phyloP scores from a whole-genome alignment of 2,329 filamentous ascomycete species.

The Fusarium brevicatenulatum region DNA sequence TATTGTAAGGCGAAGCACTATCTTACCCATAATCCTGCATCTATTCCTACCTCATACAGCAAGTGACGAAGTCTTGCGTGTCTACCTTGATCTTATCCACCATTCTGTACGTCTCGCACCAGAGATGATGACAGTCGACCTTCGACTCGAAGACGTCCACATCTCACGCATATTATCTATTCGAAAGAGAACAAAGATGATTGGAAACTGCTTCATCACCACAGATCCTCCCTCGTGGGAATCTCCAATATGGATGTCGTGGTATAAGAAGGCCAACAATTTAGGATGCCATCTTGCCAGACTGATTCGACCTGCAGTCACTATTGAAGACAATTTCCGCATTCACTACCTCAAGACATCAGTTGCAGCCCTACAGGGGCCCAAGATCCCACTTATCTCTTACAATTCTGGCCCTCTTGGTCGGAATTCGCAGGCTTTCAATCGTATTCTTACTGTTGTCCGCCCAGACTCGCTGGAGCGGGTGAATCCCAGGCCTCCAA shows the following conservation, averaged over 20 bases:
- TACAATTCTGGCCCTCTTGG: slow-evolving; percentile 74
- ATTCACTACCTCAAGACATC: slow-evolving; percentile 65
- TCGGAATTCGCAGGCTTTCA: slow-evolving; percentile 73
- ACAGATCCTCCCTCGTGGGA: slow-evolving; percentile 63
- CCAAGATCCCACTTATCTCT: slow-evolving; percentile 65
- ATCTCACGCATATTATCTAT: slow-evolving; percentile 61
- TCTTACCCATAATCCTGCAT: slow-evolving; percentile 68
- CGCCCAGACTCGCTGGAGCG: slow-evolving; percentile 53
- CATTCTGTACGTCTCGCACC: slow-evolving; percentile 71
- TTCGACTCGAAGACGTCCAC: slow-evolving; percentile 63
- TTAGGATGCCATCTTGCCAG: slow-evolving; percentile 71
- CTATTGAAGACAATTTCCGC: slow-evolving; percentile 71
- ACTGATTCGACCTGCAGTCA: slow-evolving; percentile 66
- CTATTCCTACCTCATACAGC: slow-evolving; percentile 51
- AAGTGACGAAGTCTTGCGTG: slow-evolving; percentile 31
- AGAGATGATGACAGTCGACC: slow-evolving; percentile 71
- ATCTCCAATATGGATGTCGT: slow-evolving; percentile 62
- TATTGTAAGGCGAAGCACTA: slow-evolving; percentile 69
- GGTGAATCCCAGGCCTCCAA: slow-evolving; percentile 38
- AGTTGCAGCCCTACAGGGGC: slow-evolving; percentile 54
- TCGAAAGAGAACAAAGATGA: slow-evolving; percentile 68
- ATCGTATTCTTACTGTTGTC: slow-evolving; percentile 70
- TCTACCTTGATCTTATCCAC: slow-evolving; percentile 66
- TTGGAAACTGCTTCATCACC: slow-evolving; percentile 63
- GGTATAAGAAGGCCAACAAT: slow-evolving; percentile 66